These are phyloP conservation scores for Syzygium oleosum DNA, from an alignment of 345 rosid genomes.

Conservation along the genomic window DNA sequence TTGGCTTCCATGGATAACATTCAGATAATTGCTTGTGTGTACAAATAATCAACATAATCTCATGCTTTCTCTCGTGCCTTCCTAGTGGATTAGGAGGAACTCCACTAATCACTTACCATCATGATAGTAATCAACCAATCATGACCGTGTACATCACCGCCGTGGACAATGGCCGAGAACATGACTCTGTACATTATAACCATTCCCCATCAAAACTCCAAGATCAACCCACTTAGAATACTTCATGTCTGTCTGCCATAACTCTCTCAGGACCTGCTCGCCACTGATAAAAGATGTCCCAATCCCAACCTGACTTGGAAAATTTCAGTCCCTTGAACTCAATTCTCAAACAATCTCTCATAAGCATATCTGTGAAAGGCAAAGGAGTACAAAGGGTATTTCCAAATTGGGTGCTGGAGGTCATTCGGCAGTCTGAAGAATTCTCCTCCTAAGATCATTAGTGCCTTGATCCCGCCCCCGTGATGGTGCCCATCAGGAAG, in stretches of 20 bases:
- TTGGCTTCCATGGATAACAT: neutral
- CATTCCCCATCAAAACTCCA: neutral
- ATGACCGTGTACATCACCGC: neutral
- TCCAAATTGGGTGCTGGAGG: neutral
- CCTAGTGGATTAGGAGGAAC: neutral
- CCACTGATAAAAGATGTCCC: constrained; percentile 14
- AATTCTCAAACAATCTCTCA: neutral
- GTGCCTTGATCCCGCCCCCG: neutral
- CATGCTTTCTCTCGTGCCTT: neutral
- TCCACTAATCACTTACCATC: neutral
- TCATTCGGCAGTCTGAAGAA: neutral
- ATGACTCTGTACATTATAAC: neutral
- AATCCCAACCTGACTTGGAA: neutral
- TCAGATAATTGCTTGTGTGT: neutral
- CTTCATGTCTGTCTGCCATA: constrained; percentile 7
- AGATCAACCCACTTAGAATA: constrained; percentile 22
- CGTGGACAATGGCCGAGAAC: neutral
- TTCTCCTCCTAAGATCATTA: neutral
- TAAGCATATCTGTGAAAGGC: constrained; percentile 2
- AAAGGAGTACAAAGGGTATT: neutral
- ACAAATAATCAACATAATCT: neutral
- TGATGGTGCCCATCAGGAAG: neutral
- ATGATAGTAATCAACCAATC: neutral
- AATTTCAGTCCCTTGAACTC: constrained; percentile 7
- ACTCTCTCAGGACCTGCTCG: constrained; percentile 7